Base-by-base conservation (phyloP, 192 early-diverging fungal genomes). In the Gryganskiella cystojenkinii region DNA sequence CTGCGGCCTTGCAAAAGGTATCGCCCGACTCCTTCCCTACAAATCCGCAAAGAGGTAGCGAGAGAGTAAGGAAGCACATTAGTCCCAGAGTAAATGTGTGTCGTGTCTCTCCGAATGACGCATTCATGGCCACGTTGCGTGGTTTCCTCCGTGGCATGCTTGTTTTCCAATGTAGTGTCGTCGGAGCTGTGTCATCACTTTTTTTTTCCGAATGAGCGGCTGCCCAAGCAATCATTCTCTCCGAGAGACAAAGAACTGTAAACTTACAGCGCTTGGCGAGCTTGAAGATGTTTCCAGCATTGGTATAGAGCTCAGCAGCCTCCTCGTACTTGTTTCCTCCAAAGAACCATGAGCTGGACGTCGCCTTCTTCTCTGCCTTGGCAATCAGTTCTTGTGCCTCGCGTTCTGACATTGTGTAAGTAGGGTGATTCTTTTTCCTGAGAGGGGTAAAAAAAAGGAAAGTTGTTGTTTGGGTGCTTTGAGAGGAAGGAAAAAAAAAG, bases 201-300 rank as follows among this genome's bases (percentile, higher is more conserved):
- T n/a, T n/a, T n/a, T n/a, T n/a, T n/a, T n/a, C n/a, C n/a, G n/a
- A n/a, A n/a, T n/a, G n/a, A n/a, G n/a, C n/a, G n/a, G n/a, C n/a
- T n/a, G n/a, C n/a, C n/a, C n/a, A n/a, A n/a, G n/a, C n/a, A n/a
- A n/a, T n/a, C n/a, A n/a, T n/a, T n/a, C n/a, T n/a, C n/a, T n/a
- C n/a, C n/a, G n/a, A n/a, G n/a, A n/a, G n/a, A n/a, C n/a, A n/a
- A n/a, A n/a, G n/a, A n/a, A n/a, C n/a, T n/a, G n/a, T n/a, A n/a
- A n/a, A 74, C 87, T 71, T 83, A 94, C 95, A 95, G 85, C 93
- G 87, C 80, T 97, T 94, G 54, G 89, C 89, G 24, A 98, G 80
- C 82, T 97, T 98, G 88, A 94, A 99, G 58, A 90, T 87, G 82
- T 98, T 98, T 42, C 88, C 94, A 7, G 98, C 98, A 68, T 93